Evolutionary conservation across 1,284 basidiomycete species (phyloP).

Genomic region (Ganoderma sinense): DNA sequence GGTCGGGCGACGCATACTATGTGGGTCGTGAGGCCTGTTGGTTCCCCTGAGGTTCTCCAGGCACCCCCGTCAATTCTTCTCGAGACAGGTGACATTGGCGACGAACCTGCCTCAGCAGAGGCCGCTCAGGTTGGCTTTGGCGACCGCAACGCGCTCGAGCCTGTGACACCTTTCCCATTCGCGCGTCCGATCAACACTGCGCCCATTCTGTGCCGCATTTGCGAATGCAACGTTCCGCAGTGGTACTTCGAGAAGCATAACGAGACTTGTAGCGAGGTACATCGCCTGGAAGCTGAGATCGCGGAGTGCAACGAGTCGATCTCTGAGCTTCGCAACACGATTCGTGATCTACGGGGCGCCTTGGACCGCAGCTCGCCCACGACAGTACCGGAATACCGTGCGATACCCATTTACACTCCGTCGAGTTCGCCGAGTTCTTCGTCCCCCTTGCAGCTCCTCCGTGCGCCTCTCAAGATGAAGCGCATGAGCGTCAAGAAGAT

Average conservation of each 20-base stretch:
- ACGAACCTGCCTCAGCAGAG: slow-evolving; percentile 48
- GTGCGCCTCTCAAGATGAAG: slow-evolving; percentile 71
- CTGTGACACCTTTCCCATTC: slow-evolving; percentile 74
- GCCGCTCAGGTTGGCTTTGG: slow-evolving; percentile 42
- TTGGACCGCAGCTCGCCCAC: slow-evolving; percentile 71
- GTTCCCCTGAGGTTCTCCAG: slow-evolving; percentile 70
- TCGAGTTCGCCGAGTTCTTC: slow-evolving; percentile 71
- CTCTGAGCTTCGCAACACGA: slow-evolving; percentile 84
- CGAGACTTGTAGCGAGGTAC: slow-evolving; percentile 97
- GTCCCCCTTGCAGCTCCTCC: slow-evolving; percentile 77
- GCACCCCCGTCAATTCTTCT: slow-evolving; percentile 63
- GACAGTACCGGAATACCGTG: slow-evolving; percentile 82
- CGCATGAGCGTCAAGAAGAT: slow-evolving; percentile 83
- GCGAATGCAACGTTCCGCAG: slow-evolving; percentile 95
- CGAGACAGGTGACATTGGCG: slow-evolving; percentile 61
- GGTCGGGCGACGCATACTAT: slow-evolving; percentile 94
- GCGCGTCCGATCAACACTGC: slow-evolving; percentile 81
- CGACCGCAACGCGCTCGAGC: slow-evolving; percentile 48
- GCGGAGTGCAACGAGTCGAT: slow-evolving; percentile 94
- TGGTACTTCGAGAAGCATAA: slow-evolving; percentile 99
- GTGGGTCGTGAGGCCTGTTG: slow-evolving; percentile 97
- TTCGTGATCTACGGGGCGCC: slow-evolving; percentile 74
- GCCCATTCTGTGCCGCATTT: slow-evolving; percentile 97
- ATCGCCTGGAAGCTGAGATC: slow-evolving; percentile 96
- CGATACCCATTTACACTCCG: slow-evolving; percentile 82